phyloP scores from a whole-genome alignment of 2,329 filamentous ascomycete genomes.

The Drechslerella coelobrocha region DNA sequence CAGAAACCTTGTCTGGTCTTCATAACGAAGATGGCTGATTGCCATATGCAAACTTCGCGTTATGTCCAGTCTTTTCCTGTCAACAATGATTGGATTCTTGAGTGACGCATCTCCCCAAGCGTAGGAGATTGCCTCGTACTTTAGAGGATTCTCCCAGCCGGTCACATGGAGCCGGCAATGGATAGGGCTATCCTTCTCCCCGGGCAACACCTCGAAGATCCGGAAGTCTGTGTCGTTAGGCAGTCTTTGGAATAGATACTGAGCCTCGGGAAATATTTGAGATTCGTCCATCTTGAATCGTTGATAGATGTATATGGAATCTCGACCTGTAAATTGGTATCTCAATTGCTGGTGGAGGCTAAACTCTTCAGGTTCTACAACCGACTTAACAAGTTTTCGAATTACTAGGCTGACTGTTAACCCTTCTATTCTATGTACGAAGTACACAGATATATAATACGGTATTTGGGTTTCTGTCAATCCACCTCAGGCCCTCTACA shows the following conservation, averaged over 20 bases:
- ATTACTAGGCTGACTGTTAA: too few relatives aligned
- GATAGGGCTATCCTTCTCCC: constrained; percentile 46
- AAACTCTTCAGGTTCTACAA: too few relatives aligned
- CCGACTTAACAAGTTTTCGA: too few relatives aligned
- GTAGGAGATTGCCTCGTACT: constrained; percentile 55
- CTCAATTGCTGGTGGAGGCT: too few relatives aligned
- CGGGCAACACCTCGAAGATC: constrained; percentile 51
- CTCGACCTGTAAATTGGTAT: too few relatives aligned
- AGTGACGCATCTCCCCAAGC: constrained; percentile 53
- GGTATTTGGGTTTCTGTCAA: too few relatives aligned
- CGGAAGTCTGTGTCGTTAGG: constrained; percentile 49
- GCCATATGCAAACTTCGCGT: constrained; percentile 51
- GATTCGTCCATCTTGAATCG: not conserved
- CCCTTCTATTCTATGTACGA: too few relatives aligned
- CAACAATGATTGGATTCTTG: constrained; percentile 38
- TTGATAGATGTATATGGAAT: not conserved
- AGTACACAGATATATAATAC: too few relatives aligned
- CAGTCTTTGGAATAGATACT: constrained; percentile 21
- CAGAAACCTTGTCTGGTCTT: constrained; percentile 44
- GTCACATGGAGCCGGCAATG: constrained; percentile 46
- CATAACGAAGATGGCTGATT: constrained; percentile 51
- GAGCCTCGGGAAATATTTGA: not conserved
- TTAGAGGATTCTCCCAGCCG: constrained; percentile 39
- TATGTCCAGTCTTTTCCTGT: constrained; percentile 50
- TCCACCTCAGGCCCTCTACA: too few relatives aligned